phyloP scores from a whole-genome alignment of 441 rosid genomes.

The Gossypium armourianum region DNA sequence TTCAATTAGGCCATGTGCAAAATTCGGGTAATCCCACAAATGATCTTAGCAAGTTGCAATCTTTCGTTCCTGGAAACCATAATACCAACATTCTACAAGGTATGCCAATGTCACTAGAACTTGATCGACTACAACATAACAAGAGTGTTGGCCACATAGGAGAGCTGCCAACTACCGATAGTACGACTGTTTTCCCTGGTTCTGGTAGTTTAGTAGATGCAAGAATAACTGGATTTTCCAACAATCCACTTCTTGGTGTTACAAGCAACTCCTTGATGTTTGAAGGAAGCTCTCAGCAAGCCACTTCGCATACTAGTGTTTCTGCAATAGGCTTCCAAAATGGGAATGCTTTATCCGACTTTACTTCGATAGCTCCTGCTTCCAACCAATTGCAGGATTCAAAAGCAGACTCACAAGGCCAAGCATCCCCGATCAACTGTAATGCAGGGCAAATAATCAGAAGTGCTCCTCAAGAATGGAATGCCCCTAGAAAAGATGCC shows the following conservation, averaged over 20 bases:
- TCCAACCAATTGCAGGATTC: slow-evolving; percentile 23
- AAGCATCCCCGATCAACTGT: slow-evolving; percentile 17
- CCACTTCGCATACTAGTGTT: slow-evolving; percentile 23
- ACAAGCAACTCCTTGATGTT: slow-evolving; percentile 31
- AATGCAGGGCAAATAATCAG: slow-evolving; percentile 25
- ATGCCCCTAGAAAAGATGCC: slow-evolving; percentile 25
- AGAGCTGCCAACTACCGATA: slow-evolving; percentile 29
- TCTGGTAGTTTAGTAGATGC: slow-evolving; percentile 29
- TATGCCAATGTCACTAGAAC: slow-evolving; percentile 46
- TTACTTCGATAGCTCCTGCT: slow-evolving; percentile 24
- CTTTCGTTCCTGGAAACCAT: slow-evolving; percentile 20
- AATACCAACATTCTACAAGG: slow-evolving; percentile 51
- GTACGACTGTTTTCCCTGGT: slow-evolving; percentile 23
- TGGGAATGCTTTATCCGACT: slow-evolving; percentile 25
- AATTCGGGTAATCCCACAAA: slow-evolving; percentile 30
- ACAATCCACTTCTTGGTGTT: slow-evolving; percentile 25
- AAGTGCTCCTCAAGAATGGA: slow-evolving; percentile 28
- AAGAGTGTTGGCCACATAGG: slow-evolving; percentile 24
- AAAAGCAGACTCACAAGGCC: slow-evolving; percentile 27
- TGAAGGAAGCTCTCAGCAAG: slow-evolving; percentile 35
- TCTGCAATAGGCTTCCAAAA: slow-evolving; percentile 35
- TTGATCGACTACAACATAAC: slow-evolving; percentile 41
- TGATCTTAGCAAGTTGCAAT: slow-evolving; percentile 13
- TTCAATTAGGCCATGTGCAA: slow-evolving; percentile 37
- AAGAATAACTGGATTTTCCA: slow-evolving; percentile 29